These are phyloP conservation scores for Boechera divaricarpa DNA, from an alignment of 345 rosid genomes.

Conservation along the genomic window DNA sequence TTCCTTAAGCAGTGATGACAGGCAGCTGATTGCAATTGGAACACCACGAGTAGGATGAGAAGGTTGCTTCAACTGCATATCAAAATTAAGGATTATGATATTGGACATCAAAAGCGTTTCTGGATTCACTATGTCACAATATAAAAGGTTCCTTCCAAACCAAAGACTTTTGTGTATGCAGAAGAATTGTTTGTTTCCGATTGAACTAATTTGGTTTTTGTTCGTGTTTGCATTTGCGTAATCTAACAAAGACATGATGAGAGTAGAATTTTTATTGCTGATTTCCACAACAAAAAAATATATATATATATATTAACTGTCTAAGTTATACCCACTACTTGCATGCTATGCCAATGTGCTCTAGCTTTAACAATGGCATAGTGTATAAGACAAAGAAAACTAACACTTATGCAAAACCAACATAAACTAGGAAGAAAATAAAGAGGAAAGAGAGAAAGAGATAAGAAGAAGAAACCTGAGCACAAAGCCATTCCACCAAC, in stretches of 20 bases:
- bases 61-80: slow-evolving; percentile 81
- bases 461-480: slow-evolving; percentile 63
- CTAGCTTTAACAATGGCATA: slow-evolving; percentile 15
- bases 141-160: neutral
- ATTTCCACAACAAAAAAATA: neutral
- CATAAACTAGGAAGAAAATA: slow-evolving; percentile 16
- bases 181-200: neutral
- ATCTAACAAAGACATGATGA: neutral
- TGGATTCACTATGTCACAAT: slow-evolving; percentile 4
- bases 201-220: neutral
- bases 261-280: neutral
- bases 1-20: slow-evolving; percentile 80
- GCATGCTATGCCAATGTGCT: slow-evolving; percentile 3
- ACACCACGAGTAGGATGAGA: slow-evolving; percentile 82
- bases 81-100: slow-evolving; percentile 38
- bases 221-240: neutral
- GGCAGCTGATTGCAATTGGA: slow-evolving; percentile 79
- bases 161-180: neutral
- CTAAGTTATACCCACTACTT: neutral
- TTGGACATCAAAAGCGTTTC: slow-evolving; percentile 17
- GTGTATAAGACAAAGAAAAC: slow-evolving; percentile 6
- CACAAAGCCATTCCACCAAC: slow-evolving; percentile 96
- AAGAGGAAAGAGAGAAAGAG: slow-evolving; percentile 16
- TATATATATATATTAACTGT: neutral
- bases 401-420: slow-evolving; percentile 27